Base-by-base conservation (phyloP, 345 rosid genomes). In the Bruguiera sexangula region DNA sequence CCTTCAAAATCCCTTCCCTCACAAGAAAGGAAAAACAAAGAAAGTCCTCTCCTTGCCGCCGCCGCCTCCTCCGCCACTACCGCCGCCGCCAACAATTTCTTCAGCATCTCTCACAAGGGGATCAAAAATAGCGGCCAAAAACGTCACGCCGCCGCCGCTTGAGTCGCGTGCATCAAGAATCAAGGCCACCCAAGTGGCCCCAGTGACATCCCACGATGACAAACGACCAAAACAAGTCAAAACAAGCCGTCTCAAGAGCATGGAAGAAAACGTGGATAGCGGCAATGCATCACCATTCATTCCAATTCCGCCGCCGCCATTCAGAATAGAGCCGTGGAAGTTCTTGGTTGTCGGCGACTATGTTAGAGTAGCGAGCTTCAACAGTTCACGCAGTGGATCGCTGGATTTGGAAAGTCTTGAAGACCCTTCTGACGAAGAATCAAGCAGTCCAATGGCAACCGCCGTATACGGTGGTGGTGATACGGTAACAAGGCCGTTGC, bases 271-370 rank as follows among this genome's bases (percentile, higher is more conserved):
- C 72, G 18, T 50, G 5, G 67, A 74, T 62, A 72, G 69, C 5
- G 91, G 94, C 20, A 84, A 73, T 30, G 81, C 75, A 6, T 91
- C 97, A 0, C 97, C 96, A 0, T 30, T 81, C 15, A 66, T 73
- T 54, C 76, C 89, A 15, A 83, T 85, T 22, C 96, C 98, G 0
- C 87, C 87, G 26, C 98, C 96, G 3, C 96, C 98, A 1, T 93
- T 93, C 75, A 83, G 79, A 61, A 79, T 89, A 76, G 82, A 73
- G 19, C 79, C 84, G 0, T 91, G 85, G 96, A 87, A 74, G 60
- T 93, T 83, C 66, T 78, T 69, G 58, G 77, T 77, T 26, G 85
- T 78, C 4, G 92, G 97, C 10, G 94, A 89, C 73, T 87, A 80
- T 76, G 92, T 91, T 10, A 83, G 92, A 73, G 76, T 93, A 71